Conservation (phyloP, 2,329 filamentous ascomycete genomes). For the Blastomyces gilchristii region DNA sequence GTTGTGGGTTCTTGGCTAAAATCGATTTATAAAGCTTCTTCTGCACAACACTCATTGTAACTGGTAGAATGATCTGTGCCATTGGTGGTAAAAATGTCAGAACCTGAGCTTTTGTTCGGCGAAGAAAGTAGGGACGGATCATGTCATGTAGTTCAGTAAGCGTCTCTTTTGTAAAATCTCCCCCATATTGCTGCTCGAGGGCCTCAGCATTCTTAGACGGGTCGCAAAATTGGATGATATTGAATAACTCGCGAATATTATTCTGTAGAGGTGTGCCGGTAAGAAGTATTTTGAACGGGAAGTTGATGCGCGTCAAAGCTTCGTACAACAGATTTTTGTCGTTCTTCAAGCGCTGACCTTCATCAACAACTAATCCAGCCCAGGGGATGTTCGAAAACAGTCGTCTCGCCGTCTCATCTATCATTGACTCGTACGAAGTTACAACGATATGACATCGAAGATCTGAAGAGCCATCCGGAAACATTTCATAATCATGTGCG, state of each 20-base stretch:
- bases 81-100: slow-evolving; percentile 86
- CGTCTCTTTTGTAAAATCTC: slow-evolving; percentile 69
- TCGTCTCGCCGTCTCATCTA: slow-evolving; percentile 56
- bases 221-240: slow-evolving; percentile 90
- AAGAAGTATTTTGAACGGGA: slow-evolving; percentile 74
- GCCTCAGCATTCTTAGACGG: slow-evolving; percentile 56
- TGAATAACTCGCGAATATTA: slow-evolving; percentile 89
- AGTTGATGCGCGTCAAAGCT: slow-evolving; percentile 59
- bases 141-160: slow-evolving; percentile 69
- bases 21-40: slow-evolving; percentile 93
- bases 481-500: slow-evolving; percentile 75
- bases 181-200: slow-evolving; percentile 62
- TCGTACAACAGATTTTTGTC: slow-evolving; percentile 74
- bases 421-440: slow-evolving; percentile 84
- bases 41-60: slow-evolving; percentile 91
- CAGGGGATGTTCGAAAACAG: slow-evolving; percentile 66
- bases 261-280: slow-evolving; percentile 76
- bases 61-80: slow-evolving; percentile 86
- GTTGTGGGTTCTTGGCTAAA: slow-evolving; percentile 75
- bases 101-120: slow-evolving; percentile 81
- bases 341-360: slow-evolving; percentile 91
- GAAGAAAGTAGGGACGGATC: slow-evolving; percentile 62
- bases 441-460: slow-evolving; percentile 86
- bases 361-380: slow-evolving; percentile 84
- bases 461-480: slow-evolving; percentile 50